Percentiles rank a stretch among this genome's conserved stretches.
Conservation (phyloP, 768 basidiomycete species). For the Hypholoma fasciculare region DNA sequence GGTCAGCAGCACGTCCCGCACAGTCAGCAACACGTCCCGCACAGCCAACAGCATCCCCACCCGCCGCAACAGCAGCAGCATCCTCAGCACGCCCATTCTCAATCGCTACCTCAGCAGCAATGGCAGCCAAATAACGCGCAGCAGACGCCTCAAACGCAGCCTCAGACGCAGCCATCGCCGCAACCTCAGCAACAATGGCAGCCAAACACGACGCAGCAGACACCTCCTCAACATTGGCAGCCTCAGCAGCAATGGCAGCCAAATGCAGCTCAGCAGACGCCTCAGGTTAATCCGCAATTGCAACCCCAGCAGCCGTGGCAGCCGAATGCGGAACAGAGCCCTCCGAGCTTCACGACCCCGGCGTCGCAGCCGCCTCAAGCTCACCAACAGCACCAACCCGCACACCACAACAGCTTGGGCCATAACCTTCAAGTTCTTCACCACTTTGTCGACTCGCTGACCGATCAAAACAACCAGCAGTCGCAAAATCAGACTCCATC, state of each 20-base stretch:
- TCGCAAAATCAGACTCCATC: constrained; percentile 5
- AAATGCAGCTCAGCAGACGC: constrained; percentile 1
- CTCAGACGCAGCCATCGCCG: background rate
- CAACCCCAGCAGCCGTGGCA: constrained; percentile 13
- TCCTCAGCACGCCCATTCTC: background rate
- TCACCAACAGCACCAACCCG: constrained; percentile 8
- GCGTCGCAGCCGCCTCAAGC: constrained; percentile 1
- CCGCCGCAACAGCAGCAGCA: too few relatives aligned
- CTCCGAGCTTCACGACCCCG: background rate
- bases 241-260: constrained; percentile 12
- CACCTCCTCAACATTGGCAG: background rate
- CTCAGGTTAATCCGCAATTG: background rate
- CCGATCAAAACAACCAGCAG: constrained; percentile 6
- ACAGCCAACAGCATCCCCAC: background rate
- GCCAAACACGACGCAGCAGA: constrained; percentile 3
- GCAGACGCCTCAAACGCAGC: background rate
- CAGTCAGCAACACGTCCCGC: constrained; percentile 1
- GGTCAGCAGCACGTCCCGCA: constrained; percentile 4
- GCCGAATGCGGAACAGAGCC: background rate
- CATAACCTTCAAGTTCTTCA: constrained; percentile 6
- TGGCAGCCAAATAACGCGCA: background rate
- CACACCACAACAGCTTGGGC: constrained; percentile 12
- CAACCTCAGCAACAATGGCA: constrained; percentile 13
- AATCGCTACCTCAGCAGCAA: background rate
- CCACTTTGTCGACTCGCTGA: background rate